A percentile compares a stretch with the other conserved stretches of the same genome.
phyloP scores from a whole-genome alignment of 2,329 filamentous ascomycete genomes.

The Cladophialophora carrionii region DNA sequence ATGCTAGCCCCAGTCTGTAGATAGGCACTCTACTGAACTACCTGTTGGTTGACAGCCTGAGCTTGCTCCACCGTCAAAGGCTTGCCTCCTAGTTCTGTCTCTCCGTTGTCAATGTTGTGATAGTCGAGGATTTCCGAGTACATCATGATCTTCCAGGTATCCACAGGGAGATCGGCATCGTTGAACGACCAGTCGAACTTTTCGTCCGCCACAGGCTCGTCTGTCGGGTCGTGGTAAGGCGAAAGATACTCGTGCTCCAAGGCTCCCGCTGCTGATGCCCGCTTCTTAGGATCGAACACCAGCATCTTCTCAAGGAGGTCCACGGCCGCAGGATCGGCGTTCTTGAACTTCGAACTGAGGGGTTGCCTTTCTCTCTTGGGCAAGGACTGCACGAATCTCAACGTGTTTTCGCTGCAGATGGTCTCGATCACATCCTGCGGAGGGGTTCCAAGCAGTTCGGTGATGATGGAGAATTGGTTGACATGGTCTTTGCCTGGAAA shows the following conservation, averaged over 20 bases:
- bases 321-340: conserved; percentile 88
- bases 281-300: conserved; percentile 96
- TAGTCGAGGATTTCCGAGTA: conserved; percentile 99
- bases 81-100: conserved; percentile 36
- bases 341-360: conserved; percentile 87
- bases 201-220: conserved; percentile 92
- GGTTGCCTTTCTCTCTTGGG: conserved; percentile 92
- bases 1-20: neutral
- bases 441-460: conserved; percentile 91
- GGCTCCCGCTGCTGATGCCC: conserved; percentile 82
- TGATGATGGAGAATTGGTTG: conserved; percentile 99
- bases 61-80: conserved; percentile 37
- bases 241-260: conserved; percentile 91
- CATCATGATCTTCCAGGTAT: conserved; percentile 99
- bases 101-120: conserved; percentile 76
- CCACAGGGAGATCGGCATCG: conserved; percentile 92
- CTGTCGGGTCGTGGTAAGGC: conserved; percentile 95
- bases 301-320: conserved; percentile 96
- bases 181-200: conserved; percentile 99
- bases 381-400: conserved; percentile 95
- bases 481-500: conserved; percentile 99
- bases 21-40: conserved; percentile 27
- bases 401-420: conserved; percentile 96
- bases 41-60: conserved; percentile 36
- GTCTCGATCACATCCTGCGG: conserved; percentile 98